phyloP scores from a whole-genome alignment of 345 rosid species.

The Eucalyptus pauciflora region DNA sequence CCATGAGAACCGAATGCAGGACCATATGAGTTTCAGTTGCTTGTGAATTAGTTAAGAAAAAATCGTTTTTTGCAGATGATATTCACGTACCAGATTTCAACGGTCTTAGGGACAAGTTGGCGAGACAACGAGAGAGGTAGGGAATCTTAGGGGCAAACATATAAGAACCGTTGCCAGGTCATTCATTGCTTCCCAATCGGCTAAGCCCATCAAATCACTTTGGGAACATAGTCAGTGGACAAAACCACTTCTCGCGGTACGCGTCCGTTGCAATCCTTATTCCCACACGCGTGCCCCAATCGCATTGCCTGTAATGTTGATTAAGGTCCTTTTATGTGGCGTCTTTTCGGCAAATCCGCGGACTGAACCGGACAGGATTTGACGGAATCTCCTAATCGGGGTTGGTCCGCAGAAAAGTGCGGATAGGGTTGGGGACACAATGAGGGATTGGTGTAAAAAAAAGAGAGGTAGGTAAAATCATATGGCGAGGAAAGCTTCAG shows the following conservation, averaged over 20 bases:
- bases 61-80: fast-evolving
- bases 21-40: not conserved
- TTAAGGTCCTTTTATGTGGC: not conserved
- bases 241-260: not conserved
- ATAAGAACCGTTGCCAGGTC: not conserved
- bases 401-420: not conserved
- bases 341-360: too few relatives aligned
- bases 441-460: not conserved
- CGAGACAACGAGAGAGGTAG: not conserved
- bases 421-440: not conserved
- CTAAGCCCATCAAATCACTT: not conserved
- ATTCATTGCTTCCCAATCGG: not conserved
- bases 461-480: not conserved
- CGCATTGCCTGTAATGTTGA: not conserved
- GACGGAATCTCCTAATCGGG: not conserved
- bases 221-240: not conserved
- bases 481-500: not conserved
- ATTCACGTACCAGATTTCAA: not conserved
- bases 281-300: not conserved
- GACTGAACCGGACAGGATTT: not conserved
- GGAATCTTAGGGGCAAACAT: not conserved
- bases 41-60: not conserved
- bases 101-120: not conserved
- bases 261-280: not conserved
- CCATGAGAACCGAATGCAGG: not conserved